Base-by-base conservation (phyloP, 345 rosid species). In the Boechera divaricarpa region DNA sequence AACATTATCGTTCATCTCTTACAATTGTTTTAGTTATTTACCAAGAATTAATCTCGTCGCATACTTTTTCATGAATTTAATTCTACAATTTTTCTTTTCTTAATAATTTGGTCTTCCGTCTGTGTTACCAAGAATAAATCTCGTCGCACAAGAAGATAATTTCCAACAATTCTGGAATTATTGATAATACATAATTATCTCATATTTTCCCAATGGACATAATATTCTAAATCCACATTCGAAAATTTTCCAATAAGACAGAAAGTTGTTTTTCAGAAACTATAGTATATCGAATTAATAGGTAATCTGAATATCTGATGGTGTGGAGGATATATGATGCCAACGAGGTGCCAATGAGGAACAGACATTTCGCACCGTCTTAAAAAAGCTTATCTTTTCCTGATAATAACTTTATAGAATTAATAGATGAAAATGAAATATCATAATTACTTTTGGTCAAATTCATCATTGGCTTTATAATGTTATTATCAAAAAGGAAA, bases 321-420 rank as follows among this genome's bases (percentile, higher is more conserved):
- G 67, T 67, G 67, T 58, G 6, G 28, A 67, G 4, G 28, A 67
- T 49, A 67, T 52, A 28, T 57, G 73, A 58, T 57, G 72, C 67
- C 73, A 58, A 10, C 44, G 35, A 15, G 41, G 0, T 48, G 5
- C 70, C 76, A 63, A 72, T 65, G 55, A 39, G 49, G 21, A 72
- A 65, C 38, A 29, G 81, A 71, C 81, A 71, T 71, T 47, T 64
- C 5, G 61, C 77, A 77, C 67, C 54, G 77, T 48, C 73, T 57
- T 47, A 38, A 38, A 58, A 63, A 77, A 65, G 35, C 68, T 77
- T 77, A 77, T 77, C 77, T 63, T 57, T 47, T 18, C 18, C 32
- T 70, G 21, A 70, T 55, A 28, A 70, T 70, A 55, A 32, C 47
- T 56, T 70, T 70, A 45, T 63, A 63, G n/a, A 56, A 56, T 70